A percentile compares a stretch with the other conserved stretches of the same genome.
Evolutionary conservation across 306 rosid genomes (phyloP).

Genomic region (Abrus pulchellus): DNA sequence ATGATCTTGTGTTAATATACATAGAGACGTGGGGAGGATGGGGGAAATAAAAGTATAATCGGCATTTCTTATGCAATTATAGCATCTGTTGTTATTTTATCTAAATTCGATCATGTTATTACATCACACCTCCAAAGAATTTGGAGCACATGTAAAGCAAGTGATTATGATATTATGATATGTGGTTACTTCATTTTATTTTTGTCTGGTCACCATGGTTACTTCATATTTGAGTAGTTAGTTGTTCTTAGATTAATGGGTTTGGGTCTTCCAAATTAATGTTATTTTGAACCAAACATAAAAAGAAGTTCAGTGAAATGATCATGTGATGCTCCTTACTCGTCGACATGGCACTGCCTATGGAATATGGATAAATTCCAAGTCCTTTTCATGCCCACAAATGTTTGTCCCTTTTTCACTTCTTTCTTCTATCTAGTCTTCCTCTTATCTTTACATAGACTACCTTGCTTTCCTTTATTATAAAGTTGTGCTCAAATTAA

Average conservation of each 20-base stretch:
- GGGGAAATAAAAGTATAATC: not conserved
- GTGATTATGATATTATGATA: slow-evolving; percentile 8
- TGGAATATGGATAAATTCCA: slow-evolving; percentile 41
- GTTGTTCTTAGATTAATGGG: too few relatives aligned
- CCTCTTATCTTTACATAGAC: not conserved
- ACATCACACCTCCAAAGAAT: slow-evolving; percentile 27
- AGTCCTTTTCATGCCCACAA: slow-evolving; percentile 23
- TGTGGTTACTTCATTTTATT: not conserved
- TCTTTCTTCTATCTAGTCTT: not conserved
- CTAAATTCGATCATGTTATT: not conserved
- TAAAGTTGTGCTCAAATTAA: not conserved
- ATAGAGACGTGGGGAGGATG: not conserved
- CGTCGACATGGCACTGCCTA: slow-evolving; percentile 38
- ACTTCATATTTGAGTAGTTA: not conserved
- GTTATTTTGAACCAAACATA: too few relatives aligned
- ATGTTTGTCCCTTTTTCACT: not conserved
- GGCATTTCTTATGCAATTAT: slow-evolving; percentile 1
- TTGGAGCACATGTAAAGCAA: slow-evolving; percentile 36
- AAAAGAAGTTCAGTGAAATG: slow-evolving; percentile 22
- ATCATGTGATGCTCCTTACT: slow-evolving; percentile 29
- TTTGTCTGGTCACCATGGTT: not conserved
- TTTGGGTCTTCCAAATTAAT: not conserved
- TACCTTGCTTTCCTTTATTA: not conserved
- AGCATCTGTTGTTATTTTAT: not conserved
- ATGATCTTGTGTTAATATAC: not conserved